These are phyloP conservation scores for Neurospora sublineolata DNA, from an alignment of 495 filamentous ascomycete species.

Conservation along the genomic window DNA sequence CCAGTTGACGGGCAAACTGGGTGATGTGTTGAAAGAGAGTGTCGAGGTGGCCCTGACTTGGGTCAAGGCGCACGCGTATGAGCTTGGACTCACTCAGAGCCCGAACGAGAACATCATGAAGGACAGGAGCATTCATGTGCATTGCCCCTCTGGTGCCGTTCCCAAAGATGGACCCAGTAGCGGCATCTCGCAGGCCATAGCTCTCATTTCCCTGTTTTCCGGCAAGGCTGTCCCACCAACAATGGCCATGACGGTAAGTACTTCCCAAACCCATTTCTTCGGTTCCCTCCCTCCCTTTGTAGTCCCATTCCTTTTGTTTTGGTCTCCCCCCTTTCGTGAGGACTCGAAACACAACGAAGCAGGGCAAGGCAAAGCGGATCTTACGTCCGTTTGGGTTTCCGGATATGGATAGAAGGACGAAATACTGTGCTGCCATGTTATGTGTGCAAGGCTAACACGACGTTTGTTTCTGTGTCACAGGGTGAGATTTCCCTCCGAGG, in stretches of 20 bases:
- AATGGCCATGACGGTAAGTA: constrained; percentile 77
- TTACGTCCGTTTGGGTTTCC: not conserved
- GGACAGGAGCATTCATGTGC: constrained; percentile 85
- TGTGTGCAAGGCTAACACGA: constrained; percentile 16
- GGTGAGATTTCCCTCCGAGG: constrained; percentile 87
- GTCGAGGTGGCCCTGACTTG: constrained; percentile 91
- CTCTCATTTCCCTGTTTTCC: constrained; percentile 81
- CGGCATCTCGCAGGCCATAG: constrained; percentile 87
- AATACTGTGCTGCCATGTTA: not conserved
- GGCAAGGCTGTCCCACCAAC: constrained; percentile 82
- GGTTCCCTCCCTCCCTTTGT: not conserved
- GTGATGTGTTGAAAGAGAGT: constrained; percentile 92
- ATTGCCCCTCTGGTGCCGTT: constrained; percentile 89
- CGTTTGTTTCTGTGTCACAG: constrained; percentile 14
- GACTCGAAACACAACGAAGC: not conserved
- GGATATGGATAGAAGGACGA: not conserved
- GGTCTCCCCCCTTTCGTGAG: not conserved
- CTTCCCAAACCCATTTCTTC: not conserved
- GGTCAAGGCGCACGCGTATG: constrained; percentile 94
- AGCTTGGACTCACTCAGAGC: constrained; percentile 70
- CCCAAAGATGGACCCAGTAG: constrained; percentile 88
- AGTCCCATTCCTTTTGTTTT: not conserved
- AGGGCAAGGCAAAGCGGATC: not conserved
- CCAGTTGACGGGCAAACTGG: constrained; percentile 97
- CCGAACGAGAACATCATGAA: constrained; percentile 92